Percentiles rank a stretch among this genome's conserved stretches.
Evolutionary conservation across 2,329 filamentous ascomycete genomes (phyloP).

Genomic region (Emericellopsis atlantica): DNA sequence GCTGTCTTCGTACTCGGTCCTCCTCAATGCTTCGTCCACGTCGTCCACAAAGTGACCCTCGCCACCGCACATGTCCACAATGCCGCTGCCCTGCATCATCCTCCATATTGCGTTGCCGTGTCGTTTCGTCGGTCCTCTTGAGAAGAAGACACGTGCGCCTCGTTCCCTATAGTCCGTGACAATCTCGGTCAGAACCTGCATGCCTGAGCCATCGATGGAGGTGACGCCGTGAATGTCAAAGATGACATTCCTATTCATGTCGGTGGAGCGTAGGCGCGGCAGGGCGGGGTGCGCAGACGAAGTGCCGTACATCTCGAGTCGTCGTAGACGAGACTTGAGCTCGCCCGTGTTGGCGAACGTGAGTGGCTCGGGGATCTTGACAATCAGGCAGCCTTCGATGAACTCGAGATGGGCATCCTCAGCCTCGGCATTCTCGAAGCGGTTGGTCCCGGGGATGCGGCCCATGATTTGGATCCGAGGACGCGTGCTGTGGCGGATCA

Average conservation of each 20-base stretch:
- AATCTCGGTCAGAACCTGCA: conserved; percentile 85
- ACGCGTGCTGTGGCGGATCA: conserved; percentile 82
- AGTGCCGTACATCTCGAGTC: conserved; percentile 87
- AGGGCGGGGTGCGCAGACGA: conserved; percentile 74
- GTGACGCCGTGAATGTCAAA: conserved; percentile 98
- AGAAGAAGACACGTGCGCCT: conserved; percentile 68
- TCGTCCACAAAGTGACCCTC: conserved; percentile 65
- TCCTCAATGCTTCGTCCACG: conserved; percentile 71
- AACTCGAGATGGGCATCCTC: conserved; percentile 69
- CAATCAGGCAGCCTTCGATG: conserved; percentile 82
- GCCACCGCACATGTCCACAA: conserved; percentile 73
- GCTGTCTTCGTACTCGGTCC: conserved; percentile 62
- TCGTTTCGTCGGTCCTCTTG: conserved; percentile 34
- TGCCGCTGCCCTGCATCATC: conserved; percentile 67
- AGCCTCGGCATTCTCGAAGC: conserved; percentile 75
- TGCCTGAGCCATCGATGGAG: conserved; percentile 81
- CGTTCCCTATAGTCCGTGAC: conserved; percentile 66
- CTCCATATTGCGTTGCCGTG: conserved; percentile 46
- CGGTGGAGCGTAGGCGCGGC: conserved; percentile 62
- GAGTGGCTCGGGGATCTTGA: conserved; percentile 93
- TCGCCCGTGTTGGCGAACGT: conserved; percentile 96
- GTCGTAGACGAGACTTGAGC: conserved; percentile 67
- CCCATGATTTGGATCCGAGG: conserved; percentile 94
- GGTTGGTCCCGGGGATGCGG: conserved; percentile 69
- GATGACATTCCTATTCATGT: conserved; percentile 82